A percentile compares a stretch with the other conserved stretches of the same genome.
phyloP scores from a whole-genome alignment of 2,329 filamentous ascomycete species.

The Phoma sp. region DNA sequence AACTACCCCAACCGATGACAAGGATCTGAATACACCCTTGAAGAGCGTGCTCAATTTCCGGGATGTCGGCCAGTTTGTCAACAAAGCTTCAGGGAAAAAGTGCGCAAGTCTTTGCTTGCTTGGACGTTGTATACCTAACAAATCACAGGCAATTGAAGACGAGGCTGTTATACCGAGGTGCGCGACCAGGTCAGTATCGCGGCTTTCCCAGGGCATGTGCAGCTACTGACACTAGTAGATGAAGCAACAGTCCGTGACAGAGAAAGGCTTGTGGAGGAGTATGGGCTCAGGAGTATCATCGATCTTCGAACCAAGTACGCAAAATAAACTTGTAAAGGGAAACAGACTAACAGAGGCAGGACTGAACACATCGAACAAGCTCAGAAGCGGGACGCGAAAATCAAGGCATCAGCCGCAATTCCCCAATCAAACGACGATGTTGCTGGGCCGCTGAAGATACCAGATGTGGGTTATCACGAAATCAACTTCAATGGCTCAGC shows the following conservation, averaged over 20 bases:
- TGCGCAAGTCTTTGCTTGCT: conserved; percentile 1
- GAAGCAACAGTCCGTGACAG: conserved; percentile 74
- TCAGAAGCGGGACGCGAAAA: conserved; percentile 64
- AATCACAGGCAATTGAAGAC: conserved; percentile 33
- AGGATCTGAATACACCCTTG: conserved; percentile 27
- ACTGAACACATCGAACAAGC: conserved; percentile 77
- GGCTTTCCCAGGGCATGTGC: background rate
- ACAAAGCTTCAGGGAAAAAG: conserved; percentile 29
- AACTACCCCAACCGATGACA: conserved; percentile 4
- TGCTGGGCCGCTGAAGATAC: conserved; percentile 67
- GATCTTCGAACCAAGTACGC: conserved; percentile 78
- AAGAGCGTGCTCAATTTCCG: conserved; percentile 48
- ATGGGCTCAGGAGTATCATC: conserved; percentile 74
- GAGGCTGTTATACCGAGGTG: conserved; percentile 43
- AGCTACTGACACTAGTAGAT: conserved; percentile 56
- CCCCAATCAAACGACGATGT: conserved; percentile 59
- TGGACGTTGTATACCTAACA: conserved; percentile 7
- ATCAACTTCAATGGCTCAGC: conserved; percentile 77
- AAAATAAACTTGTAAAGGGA: background rate
- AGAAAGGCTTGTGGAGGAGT: conserved; percentile 63
- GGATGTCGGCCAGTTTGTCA: conserved; percentile 45
- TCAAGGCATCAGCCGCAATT: conserved; percentile 54
- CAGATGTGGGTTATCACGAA: conserved; percentile 68
- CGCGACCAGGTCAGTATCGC: conserved; percentile 42
- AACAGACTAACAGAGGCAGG: conserved; percentile 51